phyloP scores from a whole-genome alignment of 2,329 filamentous ascomycete genomes.

The Neurospora sp. region DNA sequence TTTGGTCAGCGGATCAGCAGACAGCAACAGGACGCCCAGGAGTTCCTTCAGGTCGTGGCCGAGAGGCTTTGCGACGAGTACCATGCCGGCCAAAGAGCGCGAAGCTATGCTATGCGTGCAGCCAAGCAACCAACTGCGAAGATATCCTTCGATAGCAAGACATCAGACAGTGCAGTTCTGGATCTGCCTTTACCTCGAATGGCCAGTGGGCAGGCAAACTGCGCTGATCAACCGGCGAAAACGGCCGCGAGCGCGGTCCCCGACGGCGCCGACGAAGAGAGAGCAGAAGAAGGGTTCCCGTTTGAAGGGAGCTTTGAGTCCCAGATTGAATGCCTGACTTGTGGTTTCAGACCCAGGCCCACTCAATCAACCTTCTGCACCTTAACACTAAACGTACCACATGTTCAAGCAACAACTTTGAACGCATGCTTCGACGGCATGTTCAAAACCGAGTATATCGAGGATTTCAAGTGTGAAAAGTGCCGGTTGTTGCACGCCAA shows the following conservation, averaged over 20 bases:
- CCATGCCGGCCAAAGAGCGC: slow-evolving; percentile 69
- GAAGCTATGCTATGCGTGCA: slow-evolving; percentile 42
- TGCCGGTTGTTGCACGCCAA: slow-evolving; percentile 80
- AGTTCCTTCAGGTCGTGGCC: slow-evolving; percentile 88
- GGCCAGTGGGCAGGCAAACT: not conserved
- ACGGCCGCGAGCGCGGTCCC: not conserved
- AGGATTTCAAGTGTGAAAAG: slow-evolving; percentile 92
- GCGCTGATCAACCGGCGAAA: slow-evolving; percentile 5
- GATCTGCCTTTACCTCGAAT: not conserved
- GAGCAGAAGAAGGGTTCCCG: slow-evolving; percentile 67
- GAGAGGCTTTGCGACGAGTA: slow-evolving; percentile 93
- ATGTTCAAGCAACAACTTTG: slow-evolving; percentile 69
- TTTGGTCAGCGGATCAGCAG: slow-evolving; percentile 87
- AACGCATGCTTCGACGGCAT: slow-evolving; percentile 87
- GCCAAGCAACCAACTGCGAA: slow-evolving; percentile 7
- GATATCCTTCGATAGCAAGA: not conserved
- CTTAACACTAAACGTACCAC: slow-evolving; percentile 83
- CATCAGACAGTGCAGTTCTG: not conserved
- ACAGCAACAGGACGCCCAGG: slow-evolving; percentile 95
- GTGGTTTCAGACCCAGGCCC: slow-evolving; percentile 80
- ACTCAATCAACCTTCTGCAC: slow-evolving; percentile 82
- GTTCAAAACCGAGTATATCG: slow-evolving; percentile 91
- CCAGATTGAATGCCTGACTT: slow-evolving; percentile 88
- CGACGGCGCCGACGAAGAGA: slow-evolving; percentile 22
- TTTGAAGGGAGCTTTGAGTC: slow-evolving; percentile 88